phyloP scores from a whole-genome alignment of 2,329 filamentous ascomycete species.

The Fonsecaea pugnacius region DNA sequence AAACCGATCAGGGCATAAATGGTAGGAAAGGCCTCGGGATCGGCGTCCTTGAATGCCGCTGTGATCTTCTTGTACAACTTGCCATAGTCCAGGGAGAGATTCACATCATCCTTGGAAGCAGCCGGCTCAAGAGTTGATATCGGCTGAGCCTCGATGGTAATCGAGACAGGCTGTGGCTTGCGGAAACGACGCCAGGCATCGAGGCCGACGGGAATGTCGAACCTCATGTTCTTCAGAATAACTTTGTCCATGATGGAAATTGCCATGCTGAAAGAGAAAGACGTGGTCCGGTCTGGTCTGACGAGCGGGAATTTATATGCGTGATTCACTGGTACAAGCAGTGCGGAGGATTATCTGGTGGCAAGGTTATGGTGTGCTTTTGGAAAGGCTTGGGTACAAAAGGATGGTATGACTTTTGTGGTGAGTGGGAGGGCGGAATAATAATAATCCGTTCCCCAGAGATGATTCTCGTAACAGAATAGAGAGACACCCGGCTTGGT shows the following conservation, averaged over 20 bases:
- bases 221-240: conserved; percentile 48
- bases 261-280: background rate
- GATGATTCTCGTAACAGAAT: background rate
- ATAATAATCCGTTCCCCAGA: conserved; percentile 15
- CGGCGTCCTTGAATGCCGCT: conserved; percentile 19
- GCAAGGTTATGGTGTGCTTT: background rate
- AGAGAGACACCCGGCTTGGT: background rate
- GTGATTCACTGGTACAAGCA: background rate
- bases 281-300: background rate
- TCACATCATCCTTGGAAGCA: conserved; percentile 51
- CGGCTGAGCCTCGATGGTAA: conserved; percentile 50
- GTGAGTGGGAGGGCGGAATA: conserved; percentile 8
- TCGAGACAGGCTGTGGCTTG: conserved; percentile 52
- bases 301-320: background rate
- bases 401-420: background rate
- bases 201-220: conserved; percentile 49
- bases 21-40: conserved; percentile 26
- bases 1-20: conserved; percentile 31
- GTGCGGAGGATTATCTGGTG: background rate
- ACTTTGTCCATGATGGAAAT: conserved; percentile 33
- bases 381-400: background rate
- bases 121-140: conserved; percentile 47
- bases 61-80: conserved; percentile 51
- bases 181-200: conserved; percentile 53
- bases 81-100: conserved; percentile 53